phyloP scores from a whole-genome alignment of 1,139 yeast species.

The Debaryomycetaceae sp. region DNA sequence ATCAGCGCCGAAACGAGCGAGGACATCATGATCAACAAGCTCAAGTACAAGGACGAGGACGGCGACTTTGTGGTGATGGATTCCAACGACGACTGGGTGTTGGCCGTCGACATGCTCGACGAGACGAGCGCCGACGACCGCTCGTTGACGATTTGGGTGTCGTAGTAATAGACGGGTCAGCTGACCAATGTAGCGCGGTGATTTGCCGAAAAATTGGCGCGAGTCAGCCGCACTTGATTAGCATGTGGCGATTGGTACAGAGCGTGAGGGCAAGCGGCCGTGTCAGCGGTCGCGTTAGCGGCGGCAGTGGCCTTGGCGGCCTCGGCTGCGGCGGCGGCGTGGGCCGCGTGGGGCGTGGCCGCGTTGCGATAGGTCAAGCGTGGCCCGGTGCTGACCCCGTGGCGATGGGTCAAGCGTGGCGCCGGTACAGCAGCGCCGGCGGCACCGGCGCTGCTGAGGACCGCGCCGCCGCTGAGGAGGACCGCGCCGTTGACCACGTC shows the following conservation, averaged over 20 bases:
- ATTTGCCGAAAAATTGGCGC: neutral
- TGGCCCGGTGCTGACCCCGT: neutral
- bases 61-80: constrained; percentile 89
- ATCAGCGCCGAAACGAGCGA: constrained; percentile 29
- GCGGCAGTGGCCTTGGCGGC: neutral
- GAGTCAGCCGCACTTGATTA: neutral
- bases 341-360: too few species aligned
- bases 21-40: constrained; percentile 41
- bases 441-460: constrained; percentile 32
- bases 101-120: constrained; percentile 51
- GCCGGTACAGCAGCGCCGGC: too few species aligned
- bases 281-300: neutral
- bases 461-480: constrained; percentile 45
- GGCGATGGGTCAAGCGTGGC: neutral
- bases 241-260: neutral
- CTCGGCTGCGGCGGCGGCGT: too few species aligned
- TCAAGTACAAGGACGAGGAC: constrained; percentile 90
- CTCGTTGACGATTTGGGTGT: constrained; percentile 38
- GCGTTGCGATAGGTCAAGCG: too few species aligned
- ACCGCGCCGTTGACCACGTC: constrained; percentile 76
- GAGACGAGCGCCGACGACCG: constrained; percentile 29
- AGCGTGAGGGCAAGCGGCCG: constrained; percentile 2
- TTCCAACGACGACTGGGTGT: constrained; percentile 70
- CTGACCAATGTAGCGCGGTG: neutral
- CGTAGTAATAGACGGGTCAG: constrained; percentile 5